Conservation (phyloP, 2,329 filamentous ascomycete genomes). For the Polytolypa hystricis region DNA sequence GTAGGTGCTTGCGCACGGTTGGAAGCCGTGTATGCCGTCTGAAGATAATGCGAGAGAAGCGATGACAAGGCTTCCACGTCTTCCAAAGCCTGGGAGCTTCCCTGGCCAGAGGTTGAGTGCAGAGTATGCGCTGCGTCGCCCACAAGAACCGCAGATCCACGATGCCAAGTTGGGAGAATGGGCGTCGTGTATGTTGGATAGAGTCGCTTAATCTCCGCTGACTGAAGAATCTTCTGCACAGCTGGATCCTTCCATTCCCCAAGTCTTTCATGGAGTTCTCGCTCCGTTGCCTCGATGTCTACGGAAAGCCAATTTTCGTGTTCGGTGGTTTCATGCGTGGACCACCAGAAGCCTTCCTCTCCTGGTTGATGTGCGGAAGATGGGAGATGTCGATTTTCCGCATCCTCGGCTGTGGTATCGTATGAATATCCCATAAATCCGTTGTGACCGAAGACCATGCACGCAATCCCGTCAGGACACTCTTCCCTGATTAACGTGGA, state of each 20-base stretch:
- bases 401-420: constrained; percentile 15
- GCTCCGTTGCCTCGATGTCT: constrained; percentile 21
- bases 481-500: constrained; percentile 16
- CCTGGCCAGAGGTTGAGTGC: constrained; percentile 44
- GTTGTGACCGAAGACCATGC: constrained; percentile 36
- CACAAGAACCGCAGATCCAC: constrained; percentile 40
- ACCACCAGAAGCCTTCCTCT: constrained; percentile 35
- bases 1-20: too few species aligned
- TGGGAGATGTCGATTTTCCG: constrained; percentile 16
- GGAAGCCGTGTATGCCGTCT: too few species aligned
- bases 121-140: constrained; percentile 50
- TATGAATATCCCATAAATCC: constrained; percentile 43
- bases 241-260: constrained; percentile 36
- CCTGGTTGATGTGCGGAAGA: constrained; percentile 17
- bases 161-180: constrained; percentile 37
- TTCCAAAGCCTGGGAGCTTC: constrained; percentile 45
- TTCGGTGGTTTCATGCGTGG: constrained; percentile 28
- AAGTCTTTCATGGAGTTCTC: constrained; percentile 32
- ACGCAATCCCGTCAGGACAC: constrained; percentile 30
- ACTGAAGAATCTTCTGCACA: constrained; percentile 30
- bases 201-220: constrained; percentile 31
- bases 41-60: constrained; percentile 28
- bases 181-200: constrained; percentile 41
- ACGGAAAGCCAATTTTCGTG: constrained; percentile 23
- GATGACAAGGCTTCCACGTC: constrained; percentile 40